Evolutionary conservation across 2,329 filamentous ascomycete species (phyloP).

Genomic region (Fusarium hostae): DNA sequence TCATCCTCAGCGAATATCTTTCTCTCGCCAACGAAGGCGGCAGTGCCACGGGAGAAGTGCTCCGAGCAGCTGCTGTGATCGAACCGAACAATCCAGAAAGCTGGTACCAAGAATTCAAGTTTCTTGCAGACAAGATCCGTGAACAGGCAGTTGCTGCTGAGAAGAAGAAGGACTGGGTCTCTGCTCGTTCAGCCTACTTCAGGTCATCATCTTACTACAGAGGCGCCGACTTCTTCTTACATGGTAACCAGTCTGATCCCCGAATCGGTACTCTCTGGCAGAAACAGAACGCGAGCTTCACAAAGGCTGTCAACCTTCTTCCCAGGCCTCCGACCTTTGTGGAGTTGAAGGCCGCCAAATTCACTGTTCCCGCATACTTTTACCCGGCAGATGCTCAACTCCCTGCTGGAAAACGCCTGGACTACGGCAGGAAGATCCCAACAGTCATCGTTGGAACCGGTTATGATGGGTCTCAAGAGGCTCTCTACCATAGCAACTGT

Average conservation of each 20-base stretch:
- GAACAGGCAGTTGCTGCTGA: not conserved
- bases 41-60: conserved; percentile 17
- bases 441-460: conserved; percentile 56
- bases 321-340: conserved; percentile 51
- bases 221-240: conserved; percentile 55
- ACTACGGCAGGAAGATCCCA: conserved; percentile 41
- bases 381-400: conserved; percentile 31
- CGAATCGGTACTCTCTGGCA: conserved; percentile 53
- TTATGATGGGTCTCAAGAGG: conserved; percentile 57
- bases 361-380: conserved; percentile 52
- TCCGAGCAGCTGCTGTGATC: conserved; percentile 20
- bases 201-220: conserved; percentile 56
- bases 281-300: conserved; percentile 50
- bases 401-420: conserved; percentile 1
- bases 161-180: conserved; percentile 15
- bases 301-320: conserved; percentile 51
- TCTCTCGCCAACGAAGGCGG: conserved; percentile 29
- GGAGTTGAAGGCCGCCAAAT: conserved; percentile 43
- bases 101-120: conserved; percentile 7
- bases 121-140: conserved; percentile 1
- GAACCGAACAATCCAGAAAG: conserved; percentile 10
- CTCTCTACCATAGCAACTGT: conserved; percentile 53
- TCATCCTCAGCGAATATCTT: conserved; percentile 28
- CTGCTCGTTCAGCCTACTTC: conserved; percentile 47
- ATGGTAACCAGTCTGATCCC: conserved; percentile 53